These are phyloP conservation scores for Naumovozyma baii DNA, from an alignment of 805 yeast genomes.

Conservation along the genomic window DNA sequence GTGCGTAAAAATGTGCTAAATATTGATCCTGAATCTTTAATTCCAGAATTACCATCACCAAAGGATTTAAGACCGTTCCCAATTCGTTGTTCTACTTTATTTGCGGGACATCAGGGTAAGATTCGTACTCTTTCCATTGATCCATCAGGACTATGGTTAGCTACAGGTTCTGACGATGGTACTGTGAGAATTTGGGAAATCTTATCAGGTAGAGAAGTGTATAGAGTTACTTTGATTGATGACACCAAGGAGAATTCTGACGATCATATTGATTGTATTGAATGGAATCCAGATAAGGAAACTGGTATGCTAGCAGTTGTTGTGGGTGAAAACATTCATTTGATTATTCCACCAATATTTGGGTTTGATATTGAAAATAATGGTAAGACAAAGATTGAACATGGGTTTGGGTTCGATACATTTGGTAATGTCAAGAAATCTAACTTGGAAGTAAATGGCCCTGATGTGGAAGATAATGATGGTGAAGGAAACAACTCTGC, in stretches of 20 bases:
- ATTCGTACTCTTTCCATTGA: slow-evolving; percentile 77
- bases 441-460: slow-evolving; percentile 31
- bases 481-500: slow-evolving; percentile 29
- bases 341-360: slow-evolving; percentile 83
- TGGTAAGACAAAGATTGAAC: slow-evolving; percentile 69
- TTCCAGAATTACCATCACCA: slow-evolving; percentile 95
- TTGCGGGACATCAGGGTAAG: slow-evolving; percentile 73
- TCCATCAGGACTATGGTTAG: slow-evolving; percentile 87
- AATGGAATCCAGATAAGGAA: slow-evolving; percentile 79
- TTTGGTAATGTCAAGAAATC: slow-evolving; percentile 45
- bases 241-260: slow-evolving; percentile 48
- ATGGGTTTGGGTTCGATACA: slow-evolving; percentile 83
- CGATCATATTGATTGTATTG: slow-evolving; percentile 69
- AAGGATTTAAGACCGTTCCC: slow-evolving; percentile 96
- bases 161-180: slow-evolving; percentile 97
- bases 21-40: slow-evolving; percentile 90
- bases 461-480: slow-evolving; percentile 33
- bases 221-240: slow-evolving; percentile 45
- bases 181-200: slow-evolving; percentile 95
- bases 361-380: slow-evolving; percentile 79
- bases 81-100: slow-evolving; percentile 73
- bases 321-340: slow-evolving; percentile 69
- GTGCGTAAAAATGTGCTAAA: slow-evolving; percentile 82
- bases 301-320: slow-evolving; percentile 76
- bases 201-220: slow-evolving; percentile 87